phyloP scores from a whole-genome alignment of 1,284 basidiomycete genomes.

The Cryptococcus sp. region DNA sequence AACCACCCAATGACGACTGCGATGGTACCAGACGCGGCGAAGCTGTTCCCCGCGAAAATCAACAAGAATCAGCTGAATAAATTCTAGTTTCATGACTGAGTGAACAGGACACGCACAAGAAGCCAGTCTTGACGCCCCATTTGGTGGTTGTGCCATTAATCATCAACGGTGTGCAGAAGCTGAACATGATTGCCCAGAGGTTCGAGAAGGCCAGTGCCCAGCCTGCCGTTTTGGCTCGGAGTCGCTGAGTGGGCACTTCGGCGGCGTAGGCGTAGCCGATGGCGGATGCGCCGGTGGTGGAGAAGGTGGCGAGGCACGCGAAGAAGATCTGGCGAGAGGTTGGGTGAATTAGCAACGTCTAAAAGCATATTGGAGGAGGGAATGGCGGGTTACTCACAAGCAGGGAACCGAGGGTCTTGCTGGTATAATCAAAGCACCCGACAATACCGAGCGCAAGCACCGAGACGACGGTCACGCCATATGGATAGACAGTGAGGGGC shows the following conservation, averaged over 20 bases:
- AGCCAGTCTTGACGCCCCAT: conserved; percentile 30
- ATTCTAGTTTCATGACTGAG: too few relatives aligned
- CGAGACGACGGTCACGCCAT: conserved; percentile 22
- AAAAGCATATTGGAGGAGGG: background rate
- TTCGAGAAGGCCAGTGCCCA: conserved; percentile 23
- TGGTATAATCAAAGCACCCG: conserved; percentile 33
- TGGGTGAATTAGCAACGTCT: too few relatives aligned
- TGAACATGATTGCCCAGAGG: conserved; percentile 30
- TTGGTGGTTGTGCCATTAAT: conserved; percentile 11
- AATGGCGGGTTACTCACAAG: conserved; percentile 15
- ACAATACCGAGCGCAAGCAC: conserved; percentile 37
- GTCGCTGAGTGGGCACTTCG: conserved; percentile 30
- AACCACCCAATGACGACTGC: conserved; percentile 30
- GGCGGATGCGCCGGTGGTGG: conserved; percentile 25
- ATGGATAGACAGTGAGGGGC: conserved; percentile 32
- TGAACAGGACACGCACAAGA: conserved; percentile 23
- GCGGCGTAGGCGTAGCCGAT: conserved; percentile 30
- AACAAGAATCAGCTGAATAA: background rate
- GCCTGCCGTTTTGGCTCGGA: conserved; percentile 31
- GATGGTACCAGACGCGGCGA: conserved; percentile 26
- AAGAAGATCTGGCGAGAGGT: conserved; percentile 21
- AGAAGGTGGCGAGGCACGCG: conserved; percentile 28
- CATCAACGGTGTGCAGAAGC: conserved; percentile 17
- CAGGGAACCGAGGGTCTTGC: conserved; percentile 26
- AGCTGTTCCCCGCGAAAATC: too few relatives aligned